Conservation (phyloP, 345 rosid species). For the Pugionium dolabratum region DNA sequence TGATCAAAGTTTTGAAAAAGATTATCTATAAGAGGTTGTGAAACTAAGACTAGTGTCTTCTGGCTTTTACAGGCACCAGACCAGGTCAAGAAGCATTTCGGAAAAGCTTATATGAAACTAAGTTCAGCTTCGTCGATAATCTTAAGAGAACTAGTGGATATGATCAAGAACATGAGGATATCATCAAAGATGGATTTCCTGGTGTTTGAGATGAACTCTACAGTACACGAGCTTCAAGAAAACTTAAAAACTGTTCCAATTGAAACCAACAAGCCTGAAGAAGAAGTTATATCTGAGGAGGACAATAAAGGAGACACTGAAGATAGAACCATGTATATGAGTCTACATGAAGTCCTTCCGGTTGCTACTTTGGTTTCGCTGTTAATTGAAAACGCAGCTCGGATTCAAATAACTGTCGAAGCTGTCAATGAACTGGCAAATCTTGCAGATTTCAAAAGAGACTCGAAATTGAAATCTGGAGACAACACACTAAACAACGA, state of each 20-base stretch:
- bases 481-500: conserved; percentile 32
- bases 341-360: conserved; percentile 60
- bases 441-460: conserved; percentile 59
- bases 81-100: conserved; percentile 48
- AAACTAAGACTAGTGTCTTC: conserved; percentile 19
- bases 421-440: conserved; percentile 54
- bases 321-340: conserved; percentile 26
- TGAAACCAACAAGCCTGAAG: conserved; percentile 29
- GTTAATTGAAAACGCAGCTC: conserved; percentile 56
- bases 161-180: conserved; percentile 47
- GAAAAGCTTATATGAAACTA: conserved; percentile 44
- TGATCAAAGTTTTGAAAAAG: conserved; percentile 3
- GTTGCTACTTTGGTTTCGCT: conserved; percentile 57
- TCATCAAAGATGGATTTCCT: conserved; percentile 51
- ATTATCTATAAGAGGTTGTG: conserved; percentile 5
- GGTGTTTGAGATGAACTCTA: conserved; percentile 56
- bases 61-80: conserved; percentile 51
- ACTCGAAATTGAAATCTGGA: conserved; percentile 29
- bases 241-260: conserved; percentile 50
- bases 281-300: conserved; percentile 27
- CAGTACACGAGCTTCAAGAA: conserved; percentile 57
- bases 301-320: conserved; percentile 18
- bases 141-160: conserved; percentile 52
- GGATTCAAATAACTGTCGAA: conserved; percentile 51
- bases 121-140: conserved; percentile 47